phyloP scores from a whole-genome alignment of 805 yeast species.

The Candida rishiriensis region DNA sequence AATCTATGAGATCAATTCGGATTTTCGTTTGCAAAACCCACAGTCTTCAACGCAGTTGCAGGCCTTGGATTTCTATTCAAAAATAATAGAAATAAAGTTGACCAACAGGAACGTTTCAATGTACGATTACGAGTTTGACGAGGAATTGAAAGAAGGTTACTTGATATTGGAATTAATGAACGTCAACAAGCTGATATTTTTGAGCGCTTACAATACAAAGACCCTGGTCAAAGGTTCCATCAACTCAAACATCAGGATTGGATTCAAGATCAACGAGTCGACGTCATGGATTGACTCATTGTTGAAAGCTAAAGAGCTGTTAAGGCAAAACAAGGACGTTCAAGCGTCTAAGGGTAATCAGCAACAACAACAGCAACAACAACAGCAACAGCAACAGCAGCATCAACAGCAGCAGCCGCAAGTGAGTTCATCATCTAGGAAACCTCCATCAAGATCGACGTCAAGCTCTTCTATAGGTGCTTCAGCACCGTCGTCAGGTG shows the following conservation, averaged over 20 bases:
- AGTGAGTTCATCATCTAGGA: neutral
- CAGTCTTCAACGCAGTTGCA: constrained; percentile 32
- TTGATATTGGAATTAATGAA: constrained; percentile 59
- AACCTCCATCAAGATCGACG: neutral
- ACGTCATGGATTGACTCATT: constrained; percentile 70
- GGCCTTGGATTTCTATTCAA: constrained; percentile 37
- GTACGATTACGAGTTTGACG: constrained; percentile 78
- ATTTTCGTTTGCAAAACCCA: constrained; percentile 28
- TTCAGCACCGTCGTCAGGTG: neutral
- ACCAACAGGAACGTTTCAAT: constrained; percentile 58
- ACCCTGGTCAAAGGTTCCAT: constrained; percentile 29
- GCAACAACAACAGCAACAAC: constrained; percentile 1
- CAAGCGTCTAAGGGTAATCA: constrained; percentile 1
- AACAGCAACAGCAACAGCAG: neutral
- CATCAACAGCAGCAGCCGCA: neutral
- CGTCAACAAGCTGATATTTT: constrained; percentile 53
- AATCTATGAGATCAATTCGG: constrained; percentile 30
- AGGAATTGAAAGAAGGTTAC: constrained; percentile 51
- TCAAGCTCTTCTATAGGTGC: constrained; percentile 1
- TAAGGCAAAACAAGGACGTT: constrained; percentile 28
- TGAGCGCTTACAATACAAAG: constrained; percentile 39
- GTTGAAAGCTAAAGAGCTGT: constrained; percentile 57
- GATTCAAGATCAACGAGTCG: constrained; percentile 41
- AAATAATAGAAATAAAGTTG: constrained; percentile 36
- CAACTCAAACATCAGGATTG: constrained; percentile 29